phyloP scores from a whole-genome alignment of 495 filamentous ascomycete genomes.

The Amphirosellinia nigrospora region DNA sequence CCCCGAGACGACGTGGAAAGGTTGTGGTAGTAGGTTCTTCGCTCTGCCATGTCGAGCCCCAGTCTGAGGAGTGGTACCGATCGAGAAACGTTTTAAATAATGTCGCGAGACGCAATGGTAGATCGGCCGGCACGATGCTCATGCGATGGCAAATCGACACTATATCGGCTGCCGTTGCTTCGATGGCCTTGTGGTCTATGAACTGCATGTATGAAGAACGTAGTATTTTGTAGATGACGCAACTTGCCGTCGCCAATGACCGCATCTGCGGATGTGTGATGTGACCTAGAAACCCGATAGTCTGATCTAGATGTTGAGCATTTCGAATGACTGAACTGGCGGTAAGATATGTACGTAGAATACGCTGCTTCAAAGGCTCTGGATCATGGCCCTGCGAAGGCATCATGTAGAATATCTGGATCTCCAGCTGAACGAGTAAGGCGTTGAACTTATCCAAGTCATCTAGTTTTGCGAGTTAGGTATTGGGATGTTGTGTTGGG shows the following conservation, averaged over 20 bases:
- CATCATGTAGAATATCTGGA: slow-evolving; percentile 55
- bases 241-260: slow-evolving; percentile 41
- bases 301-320: slow-evolving; percentile 39
- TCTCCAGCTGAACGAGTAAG: slow-evolving; percentile 49
- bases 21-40: slow-evolving; percentile 36
- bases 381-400: slow-evolving; percentile 42
- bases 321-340: slow-evolving; percentile 44
- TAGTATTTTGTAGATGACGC: slow-evolving; percentile 48
- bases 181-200: slow-evolving; percentile 32
- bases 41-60: neutral
- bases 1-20: slow-evolving; percentile 45
- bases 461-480: slow-evolving; percentile 24
- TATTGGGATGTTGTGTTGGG: neutral
- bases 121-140: slow-evolving; percentile 37
- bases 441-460: slow-evolving; percentile 50
- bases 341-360: slow-evolving; percentile 49
- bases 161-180: slow-evolving; percentile 28
- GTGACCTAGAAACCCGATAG: slow-evolving; percentile 44
- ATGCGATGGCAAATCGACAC: slow-evolving; percentile 32
- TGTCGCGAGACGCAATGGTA: slow-evolving; percentile 42
- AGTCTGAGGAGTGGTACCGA: slow-evolving; percentile 17
- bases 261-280: slow-evolving; percentile 51
- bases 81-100: slow-evolving; percentile 44
- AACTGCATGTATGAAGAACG: slow-evolving; percentile 43
- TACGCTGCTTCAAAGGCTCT: slow-evolving; percentile 47